Evolutionary conservation across 495 filamentous ascomycete species (phyloP), one percentile per base, ranked within the genome.

Genomic region (Amphirosellinia nigrospora): DNA sequence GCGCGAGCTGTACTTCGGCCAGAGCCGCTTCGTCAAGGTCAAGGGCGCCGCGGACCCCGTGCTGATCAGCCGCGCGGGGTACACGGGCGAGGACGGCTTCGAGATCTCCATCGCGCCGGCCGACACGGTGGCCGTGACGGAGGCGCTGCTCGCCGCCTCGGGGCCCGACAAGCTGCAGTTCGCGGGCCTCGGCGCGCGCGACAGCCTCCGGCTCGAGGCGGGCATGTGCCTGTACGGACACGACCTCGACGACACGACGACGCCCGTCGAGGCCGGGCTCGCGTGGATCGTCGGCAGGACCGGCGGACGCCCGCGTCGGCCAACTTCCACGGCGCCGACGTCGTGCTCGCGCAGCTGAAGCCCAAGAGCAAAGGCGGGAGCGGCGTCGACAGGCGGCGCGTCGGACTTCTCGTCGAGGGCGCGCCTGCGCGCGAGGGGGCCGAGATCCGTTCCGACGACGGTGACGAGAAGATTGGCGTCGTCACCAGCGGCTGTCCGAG

Each of bases 151-250:
- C 16, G 71, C 85, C 19, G 81, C 84, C 66, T 87, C 86, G 10
- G 85, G 85, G 2, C 82, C 83, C 21, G 89, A 92, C 53, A 84
- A 84, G 67, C 80, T 97, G 19, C 90, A 90, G 68, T 82, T 98
- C 9, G 93, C 94, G 28, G 96, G 96, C 15, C 86, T 99, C 1
- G 96, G 94, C 4, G 94, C 96, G 6, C 87, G 96, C 67, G 96
- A 99, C 79, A 96, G 91, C 72, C 87, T 99, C 70, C 89, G 96
- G 21, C 88, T 99, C 10, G 96, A 99, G 81, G 96, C 96, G 0
- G 96, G 96, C 60, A 95, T 99, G 94, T 98, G 93, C 80, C 88
- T 98, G 30, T 98, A 98, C 83, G 96, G 96, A n/a, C 94, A 97
- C 79, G 96, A 99, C 81, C 87, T 99, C 53, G 89, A 96, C 75